These are phyloP conservation scores for Luzula sylvatica DNA, from an alignment of 176 grass and related monocot species.

Conservation along the genomic window DNA sequence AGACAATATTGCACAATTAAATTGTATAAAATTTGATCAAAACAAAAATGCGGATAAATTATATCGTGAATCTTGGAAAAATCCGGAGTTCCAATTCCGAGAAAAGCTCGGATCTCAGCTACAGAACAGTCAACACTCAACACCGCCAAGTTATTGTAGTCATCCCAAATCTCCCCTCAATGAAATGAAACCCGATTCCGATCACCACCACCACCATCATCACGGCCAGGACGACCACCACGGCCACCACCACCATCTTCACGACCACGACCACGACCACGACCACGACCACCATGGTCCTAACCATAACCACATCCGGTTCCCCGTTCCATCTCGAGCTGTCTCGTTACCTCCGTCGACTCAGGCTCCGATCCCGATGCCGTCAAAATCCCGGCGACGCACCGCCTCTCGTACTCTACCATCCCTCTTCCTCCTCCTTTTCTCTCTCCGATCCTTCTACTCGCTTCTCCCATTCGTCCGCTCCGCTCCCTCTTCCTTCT, in stretches of 20 bases:
- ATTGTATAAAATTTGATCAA: no score
- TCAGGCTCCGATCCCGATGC: slow-evolving; percentile 29
- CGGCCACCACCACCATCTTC: not conserved
- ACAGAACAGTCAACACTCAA: not conserved
- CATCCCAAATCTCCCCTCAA: not conserved
- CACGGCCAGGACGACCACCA: not conserved
- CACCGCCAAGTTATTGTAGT: no score
- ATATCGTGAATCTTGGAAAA: no score
- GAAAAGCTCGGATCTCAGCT: not conserved
- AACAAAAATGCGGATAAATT: no score
- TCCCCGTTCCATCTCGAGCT: slow-evolving; percentile 39
- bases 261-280: slow-evolving; percentile 3
- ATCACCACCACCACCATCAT: not conserved
- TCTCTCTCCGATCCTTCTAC: slow-evolving; percentile 44
- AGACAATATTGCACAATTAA: no score
- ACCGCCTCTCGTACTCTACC: slow-evolving; percentile 23
- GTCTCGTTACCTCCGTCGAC: slow-evolving; percentile 22
- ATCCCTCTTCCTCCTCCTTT: slow-evolving; percentile 32
- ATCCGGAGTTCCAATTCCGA: no score
- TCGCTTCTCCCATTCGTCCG: slow-evolving; percentile 38
- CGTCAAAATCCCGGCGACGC: slow-evolving; percentile 29
- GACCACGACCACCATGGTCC: slow-evolving; percentile 8
- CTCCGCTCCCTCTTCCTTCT: slow-evolving; percentile 14
- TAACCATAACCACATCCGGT: slow-evolving; percentile 30
- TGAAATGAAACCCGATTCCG: slow-evolving; percentile 5